phyloP scores from a whole-genome alignment of 2,329 filamentous ascomycete species.

The Pseudopithomyces maydicus region DNA sequence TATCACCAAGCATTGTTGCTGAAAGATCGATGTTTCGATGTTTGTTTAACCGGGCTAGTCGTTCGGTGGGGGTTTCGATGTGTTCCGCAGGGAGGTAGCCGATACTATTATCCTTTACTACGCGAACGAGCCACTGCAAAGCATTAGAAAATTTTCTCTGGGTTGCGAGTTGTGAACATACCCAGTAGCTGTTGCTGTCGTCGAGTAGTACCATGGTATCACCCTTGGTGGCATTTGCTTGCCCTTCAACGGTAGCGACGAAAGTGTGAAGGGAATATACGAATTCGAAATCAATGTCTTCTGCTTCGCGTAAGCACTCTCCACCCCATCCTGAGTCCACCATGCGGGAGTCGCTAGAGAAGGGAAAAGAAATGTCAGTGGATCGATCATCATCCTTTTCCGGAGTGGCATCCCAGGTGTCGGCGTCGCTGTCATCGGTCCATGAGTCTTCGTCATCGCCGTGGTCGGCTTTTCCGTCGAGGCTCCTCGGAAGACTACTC shows the following conservation, averaged over 20 bases:
- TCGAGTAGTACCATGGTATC: slow-evolving; percentile 98
- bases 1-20: slow-evolving; percentile 73
- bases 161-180: neutral
- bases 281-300: slow-evolving; percentile 99
- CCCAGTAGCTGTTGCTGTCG: slow-evolving; percentile 97
- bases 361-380: slow-evolving; percentile 56
- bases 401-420: slow-evolving; percentile 40
- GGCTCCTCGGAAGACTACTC: slow-evolving; percentile 8
- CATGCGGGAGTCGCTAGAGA: slow-evolving; percentile 64
- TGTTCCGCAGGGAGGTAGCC: slow-evolving; percentile 97
- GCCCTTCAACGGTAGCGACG: slow-evolving; percentile 94
- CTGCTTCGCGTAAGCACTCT: slow-evolving; percentile 88
- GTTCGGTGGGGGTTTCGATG: slow-evolving; percentile 96
- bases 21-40: slow-evolving; percentile 93
- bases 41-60: slow-evolving; percentile 92
- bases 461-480: slow-evolving; percentile 9
- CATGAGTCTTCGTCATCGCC: slow-evolving; percentile 24
- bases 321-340: slow-evolving; percentile 75
- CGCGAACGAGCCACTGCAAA: slow-evolving; percentile 82
- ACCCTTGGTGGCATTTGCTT: slow-evolving; percentile 97
- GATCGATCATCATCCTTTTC: slow-evolving; percentile 56
- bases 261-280: slow-evolving; percentile 98
- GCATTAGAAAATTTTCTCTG: neutral
- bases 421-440: slow-evolving; percentile 46
- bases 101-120: slow-evolving; percentile 99